A percentile compares a stretch with the other conserved stretches of the same genome.
These are phyloP conservation scores for Macaranga tanarius DNA, from an alignment of 441 rosid species.

Conservation along the genomic window DNA sequence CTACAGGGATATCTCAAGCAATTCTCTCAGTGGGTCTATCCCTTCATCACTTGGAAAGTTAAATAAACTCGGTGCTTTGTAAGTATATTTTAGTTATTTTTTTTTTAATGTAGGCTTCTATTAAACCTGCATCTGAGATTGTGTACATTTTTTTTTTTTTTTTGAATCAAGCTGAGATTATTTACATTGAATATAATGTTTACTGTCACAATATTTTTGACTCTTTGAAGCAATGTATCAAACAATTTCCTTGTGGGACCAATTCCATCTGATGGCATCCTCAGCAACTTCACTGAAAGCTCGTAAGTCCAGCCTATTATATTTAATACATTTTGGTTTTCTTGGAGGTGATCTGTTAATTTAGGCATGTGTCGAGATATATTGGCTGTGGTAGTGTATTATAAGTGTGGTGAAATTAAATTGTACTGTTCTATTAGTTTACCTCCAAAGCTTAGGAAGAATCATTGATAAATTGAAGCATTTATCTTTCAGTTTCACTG, in stretches of 20 bases:
- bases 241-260: conserved; percentile 84
- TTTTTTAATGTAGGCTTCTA: conserved; percentile 4
- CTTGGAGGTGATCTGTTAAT: background rate
- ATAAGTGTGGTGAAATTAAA: background rate
- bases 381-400: background rate
- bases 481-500: conserved; percentile 58
- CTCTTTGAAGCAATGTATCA: conserved; percentile 67
- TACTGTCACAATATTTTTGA: conserved; percentile 20
- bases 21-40: conserved; percentile 67
- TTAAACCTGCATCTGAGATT: background rate
- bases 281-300: conserved; percentile 54
- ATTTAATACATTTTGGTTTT: conserved; percentile 14
- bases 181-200: conserved; percentile 16
- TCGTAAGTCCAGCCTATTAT: conserved; percentile 58
- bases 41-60: conserved; percentile 80
- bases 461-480: conserved; percentile 26
- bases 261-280: conserved; percentile 78
- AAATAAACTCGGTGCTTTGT: conserved; percentile 61
- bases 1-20: conserved; percentile 82
- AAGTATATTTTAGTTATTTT: conserved; percentile 38
- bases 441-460: conserved; percentile 10
- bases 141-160: too few species aligned
- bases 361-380: background rate
- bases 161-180: background rate
- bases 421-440: background rate